Conservation (phyloP, 1,284 basidiomycete genomes). For the Ganoderma sinense region DNA sequence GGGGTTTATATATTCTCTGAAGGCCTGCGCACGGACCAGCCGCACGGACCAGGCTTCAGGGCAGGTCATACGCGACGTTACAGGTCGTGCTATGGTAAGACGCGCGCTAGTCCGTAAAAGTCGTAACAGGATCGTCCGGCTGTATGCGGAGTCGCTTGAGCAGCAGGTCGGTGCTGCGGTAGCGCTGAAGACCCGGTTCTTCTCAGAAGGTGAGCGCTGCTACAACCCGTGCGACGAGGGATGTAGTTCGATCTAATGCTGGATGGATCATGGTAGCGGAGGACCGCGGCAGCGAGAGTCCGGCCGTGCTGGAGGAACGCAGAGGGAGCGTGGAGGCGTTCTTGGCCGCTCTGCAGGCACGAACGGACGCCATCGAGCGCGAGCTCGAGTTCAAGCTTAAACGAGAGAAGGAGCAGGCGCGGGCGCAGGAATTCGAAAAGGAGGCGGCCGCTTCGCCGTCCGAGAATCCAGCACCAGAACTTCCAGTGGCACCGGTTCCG, state of each 20-base stretch:
- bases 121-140: not conserved
- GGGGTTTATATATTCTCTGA: no score
- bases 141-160: not conserved
- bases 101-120: no score
- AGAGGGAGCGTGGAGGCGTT: not conserved
- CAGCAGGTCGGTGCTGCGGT: not conserved
- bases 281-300: not conserved
- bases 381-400: not conserved
- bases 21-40: no score
- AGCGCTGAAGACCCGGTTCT: not conserved
- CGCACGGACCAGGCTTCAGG: no score
- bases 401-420: no score
- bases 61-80: no score
- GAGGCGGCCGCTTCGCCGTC: no score
- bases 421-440: no score
- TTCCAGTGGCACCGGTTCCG: no score
- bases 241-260: not conserved
- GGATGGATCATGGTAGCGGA: not conserved
- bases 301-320: not conserved
- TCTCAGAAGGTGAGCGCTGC: not conserved
- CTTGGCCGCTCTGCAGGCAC: not conserved
- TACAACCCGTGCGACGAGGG: no score
- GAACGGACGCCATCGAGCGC: not conserved
- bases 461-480: no score
- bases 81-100: no score